Evolutionary conservation across 352 stramenopile species (phyloP), one percentile per base, ranked within the genome.

Genomic region (Globisporangium megalacanthum): DNA sequence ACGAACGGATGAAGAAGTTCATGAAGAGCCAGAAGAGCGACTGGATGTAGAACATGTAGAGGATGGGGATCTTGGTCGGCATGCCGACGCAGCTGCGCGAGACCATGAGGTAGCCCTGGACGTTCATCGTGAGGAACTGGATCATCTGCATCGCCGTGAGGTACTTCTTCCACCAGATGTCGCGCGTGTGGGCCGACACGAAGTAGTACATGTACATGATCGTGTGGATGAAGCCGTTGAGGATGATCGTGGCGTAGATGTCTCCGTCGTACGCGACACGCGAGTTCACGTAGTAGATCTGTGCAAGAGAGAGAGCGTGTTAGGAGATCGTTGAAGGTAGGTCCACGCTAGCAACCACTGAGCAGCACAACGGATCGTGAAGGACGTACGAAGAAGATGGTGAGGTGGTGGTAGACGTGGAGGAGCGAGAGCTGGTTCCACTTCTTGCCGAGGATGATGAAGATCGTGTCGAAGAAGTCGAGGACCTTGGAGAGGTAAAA

Each of bases 191-290:
- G 61, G 97, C 95, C 72, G 87, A 97, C 42, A 98, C 95, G 63
- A 98, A 98, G 88, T 99, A 99, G 76, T 99, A 99, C 42, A 93
- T 98, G 86, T 99, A 99, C 96, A 99, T 99, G 65, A 99, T 94
- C 25, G 93, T 98, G 78, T 99, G 96, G 67, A 99, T 98, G 72
- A 98, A 98, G 50, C 91, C 90, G 70, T 99, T 99, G 37, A 98
- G 71, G 36, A 98, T 82, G 64, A 98, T 96, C 36, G 95, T 98
- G 31, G 98, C 78, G 75, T 96, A 99, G 56, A 98, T 91, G 75
- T 99, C 96, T 51, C 95, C 95, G 73, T 99, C 95, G 67, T 98
- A 98, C 25, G 90, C 88, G 3, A 96, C 78, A 62, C 97, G 89
- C 19, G 84, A 67, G 71, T 98, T 98, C 59, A 98, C 75, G 87